phyloP scores from a whole-genome alignment of 2,329 filamentous ascomycete genomes.

The Pezicula carpinea region DNA sequence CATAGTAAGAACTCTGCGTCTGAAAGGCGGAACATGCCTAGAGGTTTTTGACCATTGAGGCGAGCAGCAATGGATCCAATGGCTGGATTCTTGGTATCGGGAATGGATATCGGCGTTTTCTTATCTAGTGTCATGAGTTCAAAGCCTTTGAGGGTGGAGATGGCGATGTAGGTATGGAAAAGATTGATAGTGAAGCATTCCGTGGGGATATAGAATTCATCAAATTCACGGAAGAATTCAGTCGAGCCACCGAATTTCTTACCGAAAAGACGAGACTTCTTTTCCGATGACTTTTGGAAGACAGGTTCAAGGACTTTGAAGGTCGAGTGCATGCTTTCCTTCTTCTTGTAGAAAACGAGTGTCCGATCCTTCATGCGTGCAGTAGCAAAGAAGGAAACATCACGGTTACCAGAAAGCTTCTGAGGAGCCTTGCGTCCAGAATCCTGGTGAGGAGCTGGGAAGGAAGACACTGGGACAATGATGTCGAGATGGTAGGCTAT shows the following conservation, averaged over 20 bases:
- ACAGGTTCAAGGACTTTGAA: conserved; percentile 98
- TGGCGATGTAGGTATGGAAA: conserved; percentile 90
- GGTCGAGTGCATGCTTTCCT: conserved; percentile 84
- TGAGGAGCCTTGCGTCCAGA: conserved; percentile 83
- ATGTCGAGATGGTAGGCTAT: conserved; percentile 93
- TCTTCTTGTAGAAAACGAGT: conserved; percentile 94
- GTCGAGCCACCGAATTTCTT: conserved; percentile 63
- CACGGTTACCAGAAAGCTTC: conserved; percentile 78
- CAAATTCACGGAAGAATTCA: conserved; percentile 95
- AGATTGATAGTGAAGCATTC: conserved; percentile 95
- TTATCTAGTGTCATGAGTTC: conserved; percentile 97
- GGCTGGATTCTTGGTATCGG: conserved; percentile 73
- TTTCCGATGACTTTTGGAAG: conserved; percentile 85
- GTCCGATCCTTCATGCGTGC: conserved; percentile 96
- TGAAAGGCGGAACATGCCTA: conserved; percentile 95
- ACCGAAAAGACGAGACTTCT: conserved; percentile 65
- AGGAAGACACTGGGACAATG: conserved; percentile 61
- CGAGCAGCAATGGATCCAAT: conserved; percentile 82
- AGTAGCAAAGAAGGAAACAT: conserved; percentile 94
- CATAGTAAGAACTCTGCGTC: conserved; percentile 89
- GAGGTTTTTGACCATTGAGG: conserved; percentile 75
- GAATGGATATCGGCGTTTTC: conserved; percentile 91
- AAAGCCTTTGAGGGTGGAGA: conserved; percentile 86
- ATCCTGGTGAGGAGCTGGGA: conserved; percentile 59
- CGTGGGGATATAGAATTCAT: conserved; percentile 96